phyloP scores from a whole-genome alignment of 2,329 filamentous ascomycete genomes.

The Aspergillus pseudoviridinutans region DNA sequence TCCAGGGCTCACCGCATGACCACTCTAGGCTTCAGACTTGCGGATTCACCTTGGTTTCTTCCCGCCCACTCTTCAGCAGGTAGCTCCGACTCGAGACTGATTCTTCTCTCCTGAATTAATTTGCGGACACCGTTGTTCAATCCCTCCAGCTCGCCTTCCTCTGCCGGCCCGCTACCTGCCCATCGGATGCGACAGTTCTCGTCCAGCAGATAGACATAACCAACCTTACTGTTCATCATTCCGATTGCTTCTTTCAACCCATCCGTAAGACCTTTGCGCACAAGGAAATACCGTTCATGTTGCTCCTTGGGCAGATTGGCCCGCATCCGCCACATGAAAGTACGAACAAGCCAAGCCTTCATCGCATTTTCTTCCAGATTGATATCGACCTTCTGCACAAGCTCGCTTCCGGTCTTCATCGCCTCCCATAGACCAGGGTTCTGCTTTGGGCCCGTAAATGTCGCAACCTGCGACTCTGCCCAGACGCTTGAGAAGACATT shows the following conservation, averaged over 20 bases:
- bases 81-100: slow-evolving; percentile 19
- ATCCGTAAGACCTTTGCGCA: slow-evolving; percentile 54
- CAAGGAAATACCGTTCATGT: slow-evolving; percentile 57
- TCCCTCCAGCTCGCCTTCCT: slow-evolving; percentile 38
- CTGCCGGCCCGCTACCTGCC: slow-evolving; percentile 67
- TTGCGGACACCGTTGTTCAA: slow-evolving; percentile 41
- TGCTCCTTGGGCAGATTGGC: slow-evolving; percentile 46
- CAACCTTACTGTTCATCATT: slow-evolving; percentile 83
- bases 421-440: slow-evolving; percentile 68
- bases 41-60: slow-evolving; percentile 1
- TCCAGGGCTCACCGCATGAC: slow-evolving; percentile 9
- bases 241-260: slow-evolving; percentile 57
- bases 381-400: slow-evolving; percentile 74
- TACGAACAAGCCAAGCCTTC: slow-evolving; percentile 53
- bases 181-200: slow-evolving; percentile 84
- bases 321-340: slow-evolving; percentile 52
- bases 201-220: slow-evolving; percentile 90
- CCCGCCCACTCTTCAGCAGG: slow-evolving; percentile 18
- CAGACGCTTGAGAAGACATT: slow-evolving; percentile 77
- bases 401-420: slow-evolving; percentile 49
- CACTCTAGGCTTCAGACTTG: slow-evolving; percentile 15
- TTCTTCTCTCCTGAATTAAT: slow-evolving; percentile 39
- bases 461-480: slow-evolving; percentile 75
- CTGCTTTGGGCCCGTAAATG: slow-evolving; percentile 61
- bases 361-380: slow-evolving; percentile 82